Percentiles rank a stretch among this genome's conserved stretches.
phyloP scores from a whole-genome alignment of 768 basidiomycete species.

The Lepiota venenata region DNA sequence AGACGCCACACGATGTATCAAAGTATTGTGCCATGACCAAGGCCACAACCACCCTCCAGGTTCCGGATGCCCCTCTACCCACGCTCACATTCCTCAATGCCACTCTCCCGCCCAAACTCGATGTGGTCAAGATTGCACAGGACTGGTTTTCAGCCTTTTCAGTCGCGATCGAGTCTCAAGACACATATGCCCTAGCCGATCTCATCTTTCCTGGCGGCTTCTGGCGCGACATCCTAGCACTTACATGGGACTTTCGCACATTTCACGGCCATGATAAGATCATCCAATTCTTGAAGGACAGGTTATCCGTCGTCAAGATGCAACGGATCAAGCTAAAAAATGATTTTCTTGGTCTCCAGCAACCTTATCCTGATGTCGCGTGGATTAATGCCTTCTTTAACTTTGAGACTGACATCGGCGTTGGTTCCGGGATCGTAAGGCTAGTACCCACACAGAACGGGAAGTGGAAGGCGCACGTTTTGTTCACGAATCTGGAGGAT shows the following conservation, averaged over 20 bases:
- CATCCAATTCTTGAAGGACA: conserved; percentile 33
- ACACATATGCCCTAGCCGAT: conserved; percentile 14
- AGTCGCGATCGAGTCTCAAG: conserved; percentile 11
- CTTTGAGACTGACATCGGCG: conserved; percentile 41
- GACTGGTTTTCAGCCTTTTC: conserved; percentile 26
- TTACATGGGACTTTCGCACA: conserved; percentile 55
- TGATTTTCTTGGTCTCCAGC: conserved; percentile 26
- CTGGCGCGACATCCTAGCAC: conserved; percentile 50
- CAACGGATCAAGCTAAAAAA: conserved; percentile 27
- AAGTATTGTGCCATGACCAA: not conserved
- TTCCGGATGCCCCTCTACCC: conserved; percentile 19
- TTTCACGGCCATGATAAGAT: conserved; percentile 35
- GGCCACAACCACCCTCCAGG: not conserved
- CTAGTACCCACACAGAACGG: conserved; percentile 34
- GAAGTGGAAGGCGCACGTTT: conserved; percentile 48
- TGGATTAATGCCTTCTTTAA: conserved; percentile 46
- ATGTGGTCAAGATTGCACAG: conserved; percentile 18
- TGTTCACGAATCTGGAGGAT: conserved; percentile 48
- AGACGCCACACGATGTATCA: not conserved
- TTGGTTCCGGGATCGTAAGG: conserved; percentile 40
- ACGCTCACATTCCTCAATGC: conserved; percentile 25
- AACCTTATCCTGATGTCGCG: conserved; percentile 36
- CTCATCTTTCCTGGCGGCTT: conserved; percentile 22
- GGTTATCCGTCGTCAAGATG: conserved; percentile 25
- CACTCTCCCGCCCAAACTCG: conserved; percentile 17